These are phyloP conservation scores for Xylariales sp. DNA, from an alignment of 2,329 filamentous ascomycete species.

Conservation along the genomic window DNA sequence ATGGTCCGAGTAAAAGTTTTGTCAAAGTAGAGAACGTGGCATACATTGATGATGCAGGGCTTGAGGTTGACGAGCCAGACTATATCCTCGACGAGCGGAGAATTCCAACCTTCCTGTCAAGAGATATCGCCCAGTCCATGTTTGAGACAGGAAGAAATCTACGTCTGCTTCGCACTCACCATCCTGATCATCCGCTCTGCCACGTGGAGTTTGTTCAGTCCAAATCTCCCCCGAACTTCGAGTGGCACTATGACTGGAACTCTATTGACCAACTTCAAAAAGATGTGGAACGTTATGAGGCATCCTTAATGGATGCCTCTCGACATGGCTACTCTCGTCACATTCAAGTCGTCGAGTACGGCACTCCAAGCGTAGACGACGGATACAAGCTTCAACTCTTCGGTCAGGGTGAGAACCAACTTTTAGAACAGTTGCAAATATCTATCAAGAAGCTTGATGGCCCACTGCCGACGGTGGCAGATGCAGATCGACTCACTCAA, in stretches of 20 bases:
- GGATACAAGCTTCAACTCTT: slow-evolving; percentile 39
- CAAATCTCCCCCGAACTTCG: slow-evolving; percentile 50
- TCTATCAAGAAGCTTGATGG: slow-evolving; percentile 45
- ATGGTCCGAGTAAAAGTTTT: slow-evolving; percentile 50
- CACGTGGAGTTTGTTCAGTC: slow-evolving; percentile 40
- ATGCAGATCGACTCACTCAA: slow-evolving; percentile 31
- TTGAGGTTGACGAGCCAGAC: slow-evolving; percentile 53
- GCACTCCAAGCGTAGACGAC: no score
- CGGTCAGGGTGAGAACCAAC: slow-evolving; percentile 39
- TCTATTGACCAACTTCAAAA: slow-evolving; percentile 61
- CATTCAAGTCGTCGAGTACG: no score
- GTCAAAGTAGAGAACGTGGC: slow-evolving; percentile 52
- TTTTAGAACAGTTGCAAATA: slow-evolving; percentile 42
- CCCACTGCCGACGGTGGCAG: slow-evolving; percentile 17
- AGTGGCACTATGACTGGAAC: slow-evolving; percentile 71
- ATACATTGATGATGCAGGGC: slow-evolving; percentile 54
- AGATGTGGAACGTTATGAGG: slow-evolving; percentile 52
- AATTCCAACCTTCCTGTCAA: slow-evolving; percentile 68
- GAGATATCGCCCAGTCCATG: slow-evolving; percentile 65
- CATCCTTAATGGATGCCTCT: slow-evolving; percentile 30
- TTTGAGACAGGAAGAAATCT: slow-evolving; percentile 78
- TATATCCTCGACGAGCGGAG: slow-evolving; percentile 59
- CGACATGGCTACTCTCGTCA: no score
- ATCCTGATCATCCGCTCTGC: slow-evolving; percentile 67
- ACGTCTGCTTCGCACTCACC: slow-evolving; percentile 65